These are phyloP conservation scores for Cytospora paraplurivora DNA, from an alignment of 2,329 filamentous ascomycete genomes.

Conservation along the genomic window DNA sequence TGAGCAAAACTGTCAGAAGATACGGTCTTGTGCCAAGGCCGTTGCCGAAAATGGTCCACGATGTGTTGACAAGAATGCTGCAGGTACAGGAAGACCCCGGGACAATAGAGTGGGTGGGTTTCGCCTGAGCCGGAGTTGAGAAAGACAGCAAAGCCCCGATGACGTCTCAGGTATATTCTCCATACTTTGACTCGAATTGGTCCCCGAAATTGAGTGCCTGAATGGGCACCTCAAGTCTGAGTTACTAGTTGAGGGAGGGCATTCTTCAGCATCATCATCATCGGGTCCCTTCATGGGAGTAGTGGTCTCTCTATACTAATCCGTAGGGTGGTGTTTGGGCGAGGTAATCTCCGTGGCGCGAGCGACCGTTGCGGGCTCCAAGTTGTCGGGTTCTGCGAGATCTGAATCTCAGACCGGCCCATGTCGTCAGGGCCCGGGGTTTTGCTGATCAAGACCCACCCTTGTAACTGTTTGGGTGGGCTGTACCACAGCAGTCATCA, in stretches of 20 bases:
- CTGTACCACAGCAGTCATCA: not conserved
- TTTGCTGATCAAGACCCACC: constrained; percentile 1
- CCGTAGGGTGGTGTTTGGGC: constrained; percentile 2
- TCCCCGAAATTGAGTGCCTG: not conserved
- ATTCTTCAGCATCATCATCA: not conserved
- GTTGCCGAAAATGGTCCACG: not conserved
- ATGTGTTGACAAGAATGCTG: not conserved
- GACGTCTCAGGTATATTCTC: not conserved
- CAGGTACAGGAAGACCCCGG: not conserved
- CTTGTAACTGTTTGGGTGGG: constrained; percentile 8
- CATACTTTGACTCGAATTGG: not conserved
- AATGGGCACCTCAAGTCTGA: not conserved
- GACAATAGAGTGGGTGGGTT: not conserved
- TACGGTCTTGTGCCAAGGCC: constrained; percentile 15
- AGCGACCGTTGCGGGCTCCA: constrained; percentile 22
- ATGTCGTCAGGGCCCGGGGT: not conserved
- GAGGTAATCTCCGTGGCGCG: constrained; percentile 22
- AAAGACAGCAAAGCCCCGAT: not conserved
- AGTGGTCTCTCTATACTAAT: not conserved
- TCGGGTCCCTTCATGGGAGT: not conserved
- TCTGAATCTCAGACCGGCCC: constrained; percentile 21
- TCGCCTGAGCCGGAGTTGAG: not conserved
- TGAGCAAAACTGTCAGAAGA: constrained; percentile 6
- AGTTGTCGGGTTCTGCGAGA: constrained; percentile 23
- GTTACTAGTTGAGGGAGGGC: too few relatives aligned